Percentiles rank a stretch among this genome's conserved stretches.
These are phyloP conservation scores for Phlebiopsis gigantea DNA, from an alignment of 768 basidiomycete genomes.

Conservation along the genomic window DNA sequence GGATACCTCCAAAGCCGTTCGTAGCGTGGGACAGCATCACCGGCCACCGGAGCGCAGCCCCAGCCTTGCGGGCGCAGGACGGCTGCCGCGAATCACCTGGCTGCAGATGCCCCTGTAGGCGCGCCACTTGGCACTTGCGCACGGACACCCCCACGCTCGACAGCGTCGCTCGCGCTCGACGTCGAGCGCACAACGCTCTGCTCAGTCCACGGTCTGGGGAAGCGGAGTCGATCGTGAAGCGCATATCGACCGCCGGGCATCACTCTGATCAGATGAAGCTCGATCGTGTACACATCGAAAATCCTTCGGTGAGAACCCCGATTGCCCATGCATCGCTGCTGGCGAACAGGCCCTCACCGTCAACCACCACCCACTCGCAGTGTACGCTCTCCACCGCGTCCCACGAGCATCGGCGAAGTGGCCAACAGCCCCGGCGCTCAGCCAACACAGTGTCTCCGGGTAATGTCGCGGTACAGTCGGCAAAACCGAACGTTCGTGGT, in stretches of 20 bases:
- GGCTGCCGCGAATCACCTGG: conserved; percentile 4
- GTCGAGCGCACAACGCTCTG: neutral
- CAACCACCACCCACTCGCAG: too few species aligned
- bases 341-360: too few species aligned
- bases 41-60: conserved; percentile 1
- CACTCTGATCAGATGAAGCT: conserved; percentile 5
- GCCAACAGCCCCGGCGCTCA: too few species aligned
- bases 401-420: too few species aligned
- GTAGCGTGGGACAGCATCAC: neutral
- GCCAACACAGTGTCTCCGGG: too few species aligned
- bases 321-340: neutral
- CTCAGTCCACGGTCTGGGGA: neutral
- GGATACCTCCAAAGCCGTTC: neutral
- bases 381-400: too few species aligned
- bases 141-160: neutral
- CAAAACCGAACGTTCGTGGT: neutral
- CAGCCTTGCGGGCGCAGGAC: conserved; percentile 2
- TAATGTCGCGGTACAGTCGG: neutral
- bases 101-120: neutral
- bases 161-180: neutral
- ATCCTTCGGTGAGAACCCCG: neutral
- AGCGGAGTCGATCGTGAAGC: conserved; percentile 1
- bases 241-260: conserved; percentile 5
- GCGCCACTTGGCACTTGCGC: neutral
- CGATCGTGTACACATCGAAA: conserved; percentile 7